phyloP scores from a whole-genome alignment of 371 early-diverging fungal genomes.

The Thermomucor indicae-seudaticae region DNA sequence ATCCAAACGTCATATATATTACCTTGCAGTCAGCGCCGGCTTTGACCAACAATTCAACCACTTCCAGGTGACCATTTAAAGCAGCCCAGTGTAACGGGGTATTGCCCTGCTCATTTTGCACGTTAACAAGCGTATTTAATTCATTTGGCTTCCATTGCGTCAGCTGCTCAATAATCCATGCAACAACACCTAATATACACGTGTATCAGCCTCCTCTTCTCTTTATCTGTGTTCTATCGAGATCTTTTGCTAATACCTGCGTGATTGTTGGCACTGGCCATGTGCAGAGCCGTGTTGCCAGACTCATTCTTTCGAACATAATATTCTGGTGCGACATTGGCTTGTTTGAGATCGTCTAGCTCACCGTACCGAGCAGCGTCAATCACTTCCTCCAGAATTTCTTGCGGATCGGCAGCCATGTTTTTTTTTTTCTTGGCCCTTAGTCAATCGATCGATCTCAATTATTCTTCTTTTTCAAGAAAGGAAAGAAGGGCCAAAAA shows the following conservation, averaged over 20 bases:
- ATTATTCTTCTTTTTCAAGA: background rate
- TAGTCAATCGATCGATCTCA: no score
- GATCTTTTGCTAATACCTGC: conserved; percentile 39
- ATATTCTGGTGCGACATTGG: conserved; percentile 32
- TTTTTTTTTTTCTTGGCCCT: no score
- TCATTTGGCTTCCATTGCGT: conserved; percentile 8
- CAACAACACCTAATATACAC: conserved; percentile 42
- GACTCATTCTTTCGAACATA: conserved; percentile 40
- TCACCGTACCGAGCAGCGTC: conserved; percentile 77
- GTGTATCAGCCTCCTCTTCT: background rate
- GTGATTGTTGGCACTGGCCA: conserved; percentile 85
- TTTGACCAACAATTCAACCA: conserved; percentile 57
- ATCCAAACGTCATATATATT: conserved; percentile 8
- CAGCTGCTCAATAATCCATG: conserved; percentile 45
- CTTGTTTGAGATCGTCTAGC: conserved; percentile 61
- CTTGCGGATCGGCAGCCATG: conserved; percentile 15
- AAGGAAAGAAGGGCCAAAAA: background rate
- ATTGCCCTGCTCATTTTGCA: conserved; percentile 68
- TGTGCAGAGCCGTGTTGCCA: conserved; percentile 79
- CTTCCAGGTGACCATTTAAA: conserved; percentile 72
- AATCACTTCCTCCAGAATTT: conserved; percentile 55
- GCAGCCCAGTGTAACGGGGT: conserved; percentile 90
- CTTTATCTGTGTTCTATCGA: background rate
- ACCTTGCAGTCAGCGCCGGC: conserved; percentile 64
- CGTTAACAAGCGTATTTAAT: conserved; percentile 43